Base-by-base conservation (phyloP, 441 rosid species). In the Pelargonium myrrhifolium region DNA sequence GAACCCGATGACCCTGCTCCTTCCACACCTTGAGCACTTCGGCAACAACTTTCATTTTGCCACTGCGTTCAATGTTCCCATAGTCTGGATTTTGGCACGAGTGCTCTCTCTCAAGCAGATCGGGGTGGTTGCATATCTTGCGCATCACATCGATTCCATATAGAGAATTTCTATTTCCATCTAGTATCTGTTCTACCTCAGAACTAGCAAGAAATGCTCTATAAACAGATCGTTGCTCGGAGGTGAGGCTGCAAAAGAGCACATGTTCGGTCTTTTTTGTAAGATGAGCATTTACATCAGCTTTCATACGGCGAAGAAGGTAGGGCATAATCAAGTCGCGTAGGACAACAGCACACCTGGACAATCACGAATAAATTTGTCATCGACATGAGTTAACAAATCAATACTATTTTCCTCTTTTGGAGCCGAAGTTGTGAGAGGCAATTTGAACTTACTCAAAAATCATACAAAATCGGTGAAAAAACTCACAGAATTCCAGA, bases 61-160 rank as follows among this genome's bases (percentile, higher is more conserved):
- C 99, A 70, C 99, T 93, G 37, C 97, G 92, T 67, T 82, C 87
- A 53, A 88, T 92, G 73, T 93, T 93, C 53, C 99, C 99, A 59
- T 93, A 93, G 75, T 93, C 99, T 56, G 93, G 89, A 70, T 85
- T 80, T 70, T 79, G 76, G 71, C 68, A 77, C 64, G 95, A 78
- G 74, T 91, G 96, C 43, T 93, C 96, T 79, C 97, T 87, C 82
- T 91, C 99, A 24, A 93, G 96, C 65, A 93, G 87, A 81, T 93
- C 99, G 59, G 96, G 96, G 78, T 93, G 99, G 80, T 93, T 93
- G 80, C 99, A 93, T 74, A 93, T 91, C 83, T 93, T 93, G 56
- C 99, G 93, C 98, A 93, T 90, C 72, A 93, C 96, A 87, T 93
- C 98, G 42, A 93, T 90, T 71, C 98, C 98, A 77, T 82, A 89